Percentiles rank a stretch among this genome's conserved stretches.
These are phyloP conservation scores for Fusarium sp. DNA, from an alignment of 2,329 filamentous ascomycete species.

Conservation along the genomic window DNA sequence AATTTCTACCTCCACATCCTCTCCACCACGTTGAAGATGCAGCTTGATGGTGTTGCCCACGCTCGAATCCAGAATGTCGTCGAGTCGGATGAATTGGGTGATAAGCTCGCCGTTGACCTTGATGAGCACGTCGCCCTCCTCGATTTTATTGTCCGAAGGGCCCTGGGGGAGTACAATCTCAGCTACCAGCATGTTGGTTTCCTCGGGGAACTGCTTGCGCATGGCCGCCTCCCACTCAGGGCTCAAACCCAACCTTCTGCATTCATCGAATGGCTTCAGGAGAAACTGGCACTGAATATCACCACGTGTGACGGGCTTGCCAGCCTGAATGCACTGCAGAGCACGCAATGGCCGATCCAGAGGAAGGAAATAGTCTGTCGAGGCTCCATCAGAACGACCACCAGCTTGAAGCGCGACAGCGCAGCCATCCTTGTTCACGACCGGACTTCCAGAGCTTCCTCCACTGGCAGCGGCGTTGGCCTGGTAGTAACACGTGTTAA, in stretches of 20 bases:
- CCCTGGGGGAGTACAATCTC: constrained; percentile 95
- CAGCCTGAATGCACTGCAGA: constrained; percentile 85
- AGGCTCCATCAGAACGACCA: constrained; percentile 92
- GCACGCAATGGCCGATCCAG: constrained; percentile 91
- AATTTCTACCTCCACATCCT: constrained; percentile 88
- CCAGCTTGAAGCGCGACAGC: constrained; percentile 95
- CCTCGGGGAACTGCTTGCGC: constrained; percentile 86
- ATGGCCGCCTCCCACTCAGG: constrained; percentile 89
- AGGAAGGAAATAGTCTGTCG: constrained; percentile 97
- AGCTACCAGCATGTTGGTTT: constrained; percentile 96
- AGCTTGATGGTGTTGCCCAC: constrained; percentile 85
- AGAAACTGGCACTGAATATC: constrained; percentile 99
- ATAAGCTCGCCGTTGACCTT: constrained; percentile 95
- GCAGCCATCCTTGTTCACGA: constrained; percentile 94
- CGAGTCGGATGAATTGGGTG: constrained; percentile 91
- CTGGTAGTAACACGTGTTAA: constrained; percentile 97
- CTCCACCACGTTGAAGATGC: constrained; percentile 88
- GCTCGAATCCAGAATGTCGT: constrained; percentile 90
- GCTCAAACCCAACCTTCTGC: constrained; percentile 87
- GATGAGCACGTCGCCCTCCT: constrained; percentile 94
- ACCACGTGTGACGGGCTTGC: constrained; percentile 83
- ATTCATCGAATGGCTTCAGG: constrained; percentile 97
- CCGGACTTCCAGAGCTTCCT: constrained; percentile 97
- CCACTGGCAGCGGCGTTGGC: constrained; percentile 97
- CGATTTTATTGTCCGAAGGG: constrained; percentile 86